A percentile compares a stretch with the other conserved stretches of the same genome.
phyloP scores from a whole-genome alignment of 192 early-diverging fungal species.

The Gigaspora rosea region DNA sequence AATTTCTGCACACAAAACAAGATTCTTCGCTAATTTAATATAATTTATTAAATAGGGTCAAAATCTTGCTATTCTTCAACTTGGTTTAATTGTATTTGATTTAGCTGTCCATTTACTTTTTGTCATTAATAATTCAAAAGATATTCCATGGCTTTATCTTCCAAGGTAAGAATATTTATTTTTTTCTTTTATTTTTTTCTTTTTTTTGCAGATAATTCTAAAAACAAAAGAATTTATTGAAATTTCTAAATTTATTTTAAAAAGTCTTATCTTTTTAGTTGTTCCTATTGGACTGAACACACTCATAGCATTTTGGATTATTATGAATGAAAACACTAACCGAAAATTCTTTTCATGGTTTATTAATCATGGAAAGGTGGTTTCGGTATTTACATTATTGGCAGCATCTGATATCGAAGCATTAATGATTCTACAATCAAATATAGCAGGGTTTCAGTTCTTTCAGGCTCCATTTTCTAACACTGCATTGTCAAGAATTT shows the following conservation, averaged over 20 bases:
- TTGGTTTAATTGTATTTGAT: conserved; percentile 20
- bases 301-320: background rate
- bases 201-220: background rate
- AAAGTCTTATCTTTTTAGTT: background rate
- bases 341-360: conserved; percentile 14
- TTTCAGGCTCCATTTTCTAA: conserved; percentile 14
- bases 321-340: conserved; percentile 15
- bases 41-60: background rate
- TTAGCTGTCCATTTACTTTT: background rate
- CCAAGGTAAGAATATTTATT: conserved; percentile 5
- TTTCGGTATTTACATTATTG: conserved; percentile 13
- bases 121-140: background rate
- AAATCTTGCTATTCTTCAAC: background rate
- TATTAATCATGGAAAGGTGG: background rate
- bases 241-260: background rate
- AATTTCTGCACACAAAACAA: background rate
- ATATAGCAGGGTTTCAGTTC: conserved; percentile 11
- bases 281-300: background rate
- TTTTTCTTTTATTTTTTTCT: background rate
- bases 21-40: background rate
- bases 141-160: background rate
- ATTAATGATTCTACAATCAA: conserved; percentile 12
- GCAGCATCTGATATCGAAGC: conserved; percentile 21
- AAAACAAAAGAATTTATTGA: background rate
- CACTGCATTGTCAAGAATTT: background rate